Conservation (phyloP, 495 filamentous ascomycete species). For the Baudoinia panamericana region DNA sequence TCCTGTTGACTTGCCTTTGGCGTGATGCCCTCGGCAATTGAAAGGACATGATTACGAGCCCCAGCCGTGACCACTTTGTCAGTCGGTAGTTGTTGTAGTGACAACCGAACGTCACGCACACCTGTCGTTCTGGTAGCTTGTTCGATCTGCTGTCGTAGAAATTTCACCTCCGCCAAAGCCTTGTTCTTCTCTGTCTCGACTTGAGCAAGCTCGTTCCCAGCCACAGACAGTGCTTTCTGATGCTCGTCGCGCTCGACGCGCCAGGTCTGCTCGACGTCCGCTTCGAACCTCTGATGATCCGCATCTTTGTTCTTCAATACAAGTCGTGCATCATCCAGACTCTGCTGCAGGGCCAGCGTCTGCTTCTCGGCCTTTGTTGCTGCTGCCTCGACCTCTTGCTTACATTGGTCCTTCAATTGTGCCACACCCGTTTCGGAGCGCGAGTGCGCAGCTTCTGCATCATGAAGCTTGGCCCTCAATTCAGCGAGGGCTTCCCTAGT, state of each 20-base stretch:
- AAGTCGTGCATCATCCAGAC: neutral
- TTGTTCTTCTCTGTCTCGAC: neutral
- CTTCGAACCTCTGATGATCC: neutral
- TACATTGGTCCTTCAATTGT: neutral
- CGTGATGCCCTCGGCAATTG: constrained; percentile 2
- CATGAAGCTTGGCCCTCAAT: neutral
- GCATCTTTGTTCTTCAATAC: constrained; percentile 2
- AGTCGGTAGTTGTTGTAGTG: too few species aligned
- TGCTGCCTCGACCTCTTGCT: constrained; percentile 5
- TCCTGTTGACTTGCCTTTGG: constrained; percentile 8
- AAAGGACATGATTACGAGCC: too few species aligned
- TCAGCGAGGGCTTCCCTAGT: neutral
- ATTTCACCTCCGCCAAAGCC: constrained; percentile 1
- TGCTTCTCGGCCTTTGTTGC: constrained; percentile 8
- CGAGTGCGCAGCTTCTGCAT: constrained; percentile 2
- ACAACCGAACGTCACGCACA: too few species aligned
- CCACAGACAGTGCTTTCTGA: neutral
- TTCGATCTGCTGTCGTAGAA: neutral
- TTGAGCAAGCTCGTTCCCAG: constrained; percentile 1
- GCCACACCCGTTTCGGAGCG: constrained; percentile 1
- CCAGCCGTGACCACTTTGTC: too few species aligned
- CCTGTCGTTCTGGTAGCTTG: neutral
- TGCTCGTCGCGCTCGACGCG: neutral
- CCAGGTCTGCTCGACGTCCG: constrained; percentile 5
- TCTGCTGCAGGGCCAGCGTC: constrained; percentile 3